A percentile compares a stretch with the other conserved stretches of the same genome.
Conservation (phyloP, 1,139 yeast genomes). For the Ogataea hybrid region DNA sequence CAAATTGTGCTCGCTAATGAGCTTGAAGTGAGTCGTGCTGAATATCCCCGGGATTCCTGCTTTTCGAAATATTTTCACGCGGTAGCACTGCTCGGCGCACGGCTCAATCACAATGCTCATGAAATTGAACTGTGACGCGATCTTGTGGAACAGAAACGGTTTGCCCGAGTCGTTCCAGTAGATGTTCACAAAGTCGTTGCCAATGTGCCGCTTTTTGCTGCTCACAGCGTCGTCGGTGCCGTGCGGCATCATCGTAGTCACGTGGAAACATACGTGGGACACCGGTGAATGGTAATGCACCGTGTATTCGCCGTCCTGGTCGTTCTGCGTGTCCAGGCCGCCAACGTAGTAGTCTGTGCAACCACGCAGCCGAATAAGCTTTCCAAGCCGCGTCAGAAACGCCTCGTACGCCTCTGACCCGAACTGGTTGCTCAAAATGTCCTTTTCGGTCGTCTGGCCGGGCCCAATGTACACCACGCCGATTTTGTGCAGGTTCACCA, state of each 20-base stretch:
- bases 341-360: slow-evolving; percentile 66
- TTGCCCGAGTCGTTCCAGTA: slow-evolving; percentile 73
- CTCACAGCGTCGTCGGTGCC: slow-evolving; percentile 45
- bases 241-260: slow-evolving; percentile 77
- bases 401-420: slow-evolving; percentile 65
- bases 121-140: slow-evolving; percentile 80
- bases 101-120: slow-evolving; percentile 78
- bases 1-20: slow-evolving; percentile 58
- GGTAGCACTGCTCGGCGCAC: slow-evolving; percentile 38
- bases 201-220: slow-evolving; percentile 78
- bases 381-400: slow-evolving; percentile 60
- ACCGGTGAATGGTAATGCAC: slow-evolving; percentile 71
- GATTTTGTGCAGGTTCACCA: slow-evolving; percentile 74
- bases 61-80: slow-evolving; percentile 62
- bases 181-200: slow-evolving; percentile 79
- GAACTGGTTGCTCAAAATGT: slow-evolving; percentile 59
- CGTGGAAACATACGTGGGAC: slow-evolving; percentile 72
- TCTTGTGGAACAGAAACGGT: slow-evolving; percentile 67
- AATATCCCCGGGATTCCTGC: slow-evolving; percentile 75
- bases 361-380: slow-evolving; percentile 51
- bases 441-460: slow-evolving; percentile 60
- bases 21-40: slow-evolving; percentile 73
- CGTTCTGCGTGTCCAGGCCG: slow-evolving; percentile 70
- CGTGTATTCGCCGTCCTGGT: slow-evolving; percentile 75
- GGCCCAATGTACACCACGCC: slow-evolving; percentile 76